Evolutionary conservation across 2,329 filamentous ascomycete genomes (phyloP).

Genomic region (Ilyonectria sp.): DNA sequence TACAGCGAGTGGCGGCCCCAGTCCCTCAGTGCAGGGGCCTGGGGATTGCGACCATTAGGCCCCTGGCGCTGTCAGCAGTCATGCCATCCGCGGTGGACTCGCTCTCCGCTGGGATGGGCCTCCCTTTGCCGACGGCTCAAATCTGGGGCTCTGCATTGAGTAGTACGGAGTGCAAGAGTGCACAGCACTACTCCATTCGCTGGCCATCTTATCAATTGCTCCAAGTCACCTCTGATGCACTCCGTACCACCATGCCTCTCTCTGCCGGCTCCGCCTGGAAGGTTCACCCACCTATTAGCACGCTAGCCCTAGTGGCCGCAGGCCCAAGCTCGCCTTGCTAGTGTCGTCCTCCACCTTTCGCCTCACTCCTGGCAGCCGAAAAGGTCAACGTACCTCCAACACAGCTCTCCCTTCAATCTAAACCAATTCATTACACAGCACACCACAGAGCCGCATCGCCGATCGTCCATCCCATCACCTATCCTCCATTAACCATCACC

Average conservation of each 20-base stretch:
- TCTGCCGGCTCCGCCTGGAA: conserved; percentile 1
- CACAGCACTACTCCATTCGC: not conserved
- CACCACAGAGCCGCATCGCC: conserved; percentile 32
- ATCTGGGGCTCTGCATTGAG: not conserved
- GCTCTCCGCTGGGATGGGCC: conserved; percentile 22
- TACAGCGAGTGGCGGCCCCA: conserved; percentile 8
- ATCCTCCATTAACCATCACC: conserved; percentile 5
- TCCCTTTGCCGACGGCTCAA: conserved; percentile 11
- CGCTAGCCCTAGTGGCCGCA: conserved; percentile 30
- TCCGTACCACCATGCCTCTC: not conserved
- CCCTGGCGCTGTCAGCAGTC: conserved; percentile 18
- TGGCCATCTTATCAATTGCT: not conserved
- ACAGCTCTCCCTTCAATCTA: conserved; percentile 19
- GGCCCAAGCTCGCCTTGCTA: conserved; percentile 28
- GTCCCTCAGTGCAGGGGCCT: conserved; percentile 7
- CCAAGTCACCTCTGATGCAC: conserved; percentile 3
- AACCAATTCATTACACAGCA: conserved; percentile 21
- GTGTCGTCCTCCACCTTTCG: conserved; percentile 20
- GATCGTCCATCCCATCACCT: conserved; percentile 16
- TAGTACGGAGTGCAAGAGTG: not conserved
- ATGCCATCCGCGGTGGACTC: conserved; percentile 22
- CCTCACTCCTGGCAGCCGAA: conserved; percentile 23
- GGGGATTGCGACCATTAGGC: not conserved
- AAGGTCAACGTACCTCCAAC: conserved; percentile 20
- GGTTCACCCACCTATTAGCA: conserved; percentile 8